phyloP scores from a whole-genome alignment of 2,329 filamentous ascomycete species.

The Colletotrichum ledebouriae region DNA sequence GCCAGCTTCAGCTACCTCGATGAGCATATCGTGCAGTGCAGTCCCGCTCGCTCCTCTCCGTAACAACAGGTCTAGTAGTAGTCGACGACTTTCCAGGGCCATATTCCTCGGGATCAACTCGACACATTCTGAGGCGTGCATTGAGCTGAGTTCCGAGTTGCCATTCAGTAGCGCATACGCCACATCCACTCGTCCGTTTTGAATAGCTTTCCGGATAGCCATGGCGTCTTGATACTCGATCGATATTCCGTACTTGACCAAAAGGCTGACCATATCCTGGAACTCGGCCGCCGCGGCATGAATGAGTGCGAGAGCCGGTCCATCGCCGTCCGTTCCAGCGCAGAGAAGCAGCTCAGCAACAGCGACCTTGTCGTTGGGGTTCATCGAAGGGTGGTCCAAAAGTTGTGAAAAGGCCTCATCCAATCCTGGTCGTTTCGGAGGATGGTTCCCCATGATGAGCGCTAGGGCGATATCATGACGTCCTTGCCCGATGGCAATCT shows the following conservation, averaged over 20 bases:
- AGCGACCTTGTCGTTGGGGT: slow-evolving; percentile 63
- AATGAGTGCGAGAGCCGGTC: slow-evolving; percentile 61
- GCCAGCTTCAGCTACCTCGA: slow-evolving; percentile 62
- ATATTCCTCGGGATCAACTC: slow-evolving; percentile 62
- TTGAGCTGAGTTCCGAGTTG: slow-evolving; percentile 57
- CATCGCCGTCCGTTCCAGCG: slow-evolving; percentile 67
- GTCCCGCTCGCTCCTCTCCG: slow-evolving; percentile 64
- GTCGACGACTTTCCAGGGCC: slow-evolving; percentile 58
- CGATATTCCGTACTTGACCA: slow-evolving; percentile 67
- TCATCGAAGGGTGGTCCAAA: slow-evolving; percentile 60
- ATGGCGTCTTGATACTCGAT: slow-evolving; percentile 66
- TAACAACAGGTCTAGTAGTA: slow-evolving; percentile 61
- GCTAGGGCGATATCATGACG: slow-evolving; percentile 68
- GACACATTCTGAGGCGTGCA: slow-evolving; percentile 65
- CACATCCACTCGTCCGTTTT: slow-evolving; percentile 60
- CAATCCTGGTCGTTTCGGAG: slow-evolving; percentile 62
- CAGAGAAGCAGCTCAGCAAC: slow-evolving; percentile 70
- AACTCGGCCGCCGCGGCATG: slow-evolving; percentile 64
- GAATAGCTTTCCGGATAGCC: slow-evolving; percentile 63
- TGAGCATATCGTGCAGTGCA: slow-evolving; percentile 62
- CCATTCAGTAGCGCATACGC: slow-evolving; percentile 62
- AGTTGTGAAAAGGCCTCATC: slow-evolving; percentile 65
- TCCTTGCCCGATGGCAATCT: slow-evolving; percentile 61
- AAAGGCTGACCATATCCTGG: slow-evolving; percentile 66
- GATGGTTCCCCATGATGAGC: slow-evolving; percentile 65